phyloP scores from a whole-genome alignment of 73 alveolate genomes.

The Tetrahymena borealis region DNA sequence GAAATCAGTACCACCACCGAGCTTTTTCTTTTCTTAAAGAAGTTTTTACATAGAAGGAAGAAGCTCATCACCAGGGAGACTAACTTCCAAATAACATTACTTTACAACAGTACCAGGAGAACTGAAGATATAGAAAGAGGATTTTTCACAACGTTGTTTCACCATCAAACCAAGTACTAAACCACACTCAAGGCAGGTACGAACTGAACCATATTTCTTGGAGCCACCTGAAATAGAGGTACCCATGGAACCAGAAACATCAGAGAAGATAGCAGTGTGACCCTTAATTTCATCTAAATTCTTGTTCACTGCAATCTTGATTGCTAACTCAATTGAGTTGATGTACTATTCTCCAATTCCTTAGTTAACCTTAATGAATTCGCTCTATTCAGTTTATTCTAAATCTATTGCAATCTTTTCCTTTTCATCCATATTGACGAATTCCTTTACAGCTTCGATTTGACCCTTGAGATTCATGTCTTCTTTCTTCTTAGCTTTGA shows the following conservation, averaged over 20 bases:
- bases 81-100: not conserved
- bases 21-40: not conserved
- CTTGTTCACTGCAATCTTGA: constrained; percentile 15
- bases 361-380: not conserved
- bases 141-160: not conserved
- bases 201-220: not conserved
- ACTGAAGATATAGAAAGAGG: not conserved
- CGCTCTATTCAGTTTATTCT: not conserved
- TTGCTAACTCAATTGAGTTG: constrained; percentile 7
- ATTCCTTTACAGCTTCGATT: not conserved
- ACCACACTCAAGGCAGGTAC: not conserved
- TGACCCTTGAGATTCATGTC: not conserved
- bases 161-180: not conserved
- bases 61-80: not conserved
- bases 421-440: not conserved
- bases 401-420: not conserved
- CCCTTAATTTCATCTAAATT: not conserved
- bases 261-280: not conserved
- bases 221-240: constrained; percentile 16
- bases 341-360: not conserved
- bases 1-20: not conserved
- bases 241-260: not conserved
- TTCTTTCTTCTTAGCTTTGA: not conserved
- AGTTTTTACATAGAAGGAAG: not conserved
- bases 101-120: not conserved